These are phyloP conservation scores for Cryptosporidium parvum DNA, from an alignment of 169 alveolate genomes.

Conservation along the genomic window DNA sequence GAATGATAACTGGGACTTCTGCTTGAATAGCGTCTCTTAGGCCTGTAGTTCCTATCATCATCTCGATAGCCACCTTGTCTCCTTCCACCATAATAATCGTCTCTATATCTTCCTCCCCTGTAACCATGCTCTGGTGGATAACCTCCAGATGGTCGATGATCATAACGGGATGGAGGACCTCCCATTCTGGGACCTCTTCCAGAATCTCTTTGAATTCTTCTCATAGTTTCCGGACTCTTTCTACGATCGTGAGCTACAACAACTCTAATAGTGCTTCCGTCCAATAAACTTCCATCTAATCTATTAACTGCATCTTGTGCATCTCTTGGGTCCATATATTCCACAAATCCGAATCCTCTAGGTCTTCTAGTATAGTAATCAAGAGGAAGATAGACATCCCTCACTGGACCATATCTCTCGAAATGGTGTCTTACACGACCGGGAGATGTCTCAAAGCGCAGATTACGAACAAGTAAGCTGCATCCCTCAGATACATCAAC, in stretches of 20 bases:
- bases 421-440: conserved; percentile 85
- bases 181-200: conserved; percentile 43
- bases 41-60: conserved; percentile 49
- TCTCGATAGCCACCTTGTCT: conserved; percentile 55
- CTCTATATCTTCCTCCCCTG: conserved; percentile 39
- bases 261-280: conserved; percentile 88
- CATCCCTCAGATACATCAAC: conserved; percentile 81
- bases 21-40: conserved; percentile 47
- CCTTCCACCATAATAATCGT: conserved; percentile 44
- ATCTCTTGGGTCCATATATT: conserved; percentile 86
- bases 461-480: conserved; percentile 85
- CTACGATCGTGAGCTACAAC: conserved; percentile 92
- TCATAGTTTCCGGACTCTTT: conserved; percentile 90
- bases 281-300: conserved; percentile 87
- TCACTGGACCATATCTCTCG: conserved; percentile 87
- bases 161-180: conserved; percentile 25
- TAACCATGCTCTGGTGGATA: conserved; percentile 42
- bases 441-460: conserved; percentile 87
- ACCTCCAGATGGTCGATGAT: conserved; percentile 44
- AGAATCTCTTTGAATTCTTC: conserved; percentile 76
- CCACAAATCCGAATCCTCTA: conserved; percentile 93
- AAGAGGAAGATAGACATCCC: conserved; percentile 92
- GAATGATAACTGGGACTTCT: conserved; percentile 54
- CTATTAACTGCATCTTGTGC: conserved; percentile 90
- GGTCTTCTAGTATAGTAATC: conserved; percentile 91